Percentiles rank a stretch among this genome's conserved stretches.
phyloP scores from a whole-genome alignment of 768 basidiomycete species.

The Mycena sanguinolenta region DNA sequence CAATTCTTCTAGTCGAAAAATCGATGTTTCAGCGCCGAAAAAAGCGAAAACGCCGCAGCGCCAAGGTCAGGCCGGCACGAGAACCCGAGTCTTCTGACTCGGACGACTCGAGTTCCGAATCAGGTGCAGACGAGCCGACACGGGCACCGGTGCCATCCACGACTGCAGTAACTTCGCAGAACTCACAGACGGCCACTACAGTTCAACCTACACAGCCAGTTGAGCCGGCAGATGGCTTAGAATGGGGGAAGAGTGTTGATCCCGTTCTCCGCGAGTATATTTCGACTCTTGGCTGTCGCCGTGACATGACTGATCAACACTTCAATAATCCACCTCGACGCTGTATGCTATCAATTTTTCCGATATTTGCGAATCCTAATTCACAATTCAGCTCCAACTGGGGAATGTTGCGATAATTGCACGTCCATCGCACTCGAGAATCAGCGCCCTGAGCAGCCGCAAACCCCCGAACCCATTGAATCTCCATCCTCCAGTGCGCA shows the following conservation, averaged over 20 bases:
- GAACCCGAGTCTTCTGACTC: conserved; percentile 6
- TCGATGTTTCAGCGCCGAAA: conserved; percentile 45
- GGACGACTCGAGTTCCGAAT: conserved; percentile 7
- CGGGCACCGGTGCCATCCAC: too few species aligned
- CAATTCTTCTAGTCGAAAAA: conserved; percentile 45
- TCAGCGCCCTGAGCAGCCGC: too few species aligned
- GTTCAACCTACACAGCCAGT: neutral
- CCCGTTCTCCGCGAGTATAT: conserved; percentile 33
- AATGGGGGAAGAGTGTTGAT: conserved; percentile 50
- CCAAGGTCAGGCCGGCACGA: neutral
- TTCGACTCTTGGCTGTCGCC: conserved; percentile 41
- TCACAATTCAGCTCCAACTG: conserved; percentile 36
- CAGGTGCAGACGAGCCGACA: neutral
- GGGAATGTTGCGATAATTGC: conserved; percentile 39
- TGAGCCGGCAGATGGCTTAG: conserved; percentile 24
- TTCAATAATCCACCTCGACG: conserved; percentile 47
- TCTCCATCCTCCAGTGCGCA: too few species aligned
- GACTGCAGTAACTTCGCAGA: too few species aligned
- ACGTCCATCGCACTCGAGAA: too few species aligned
- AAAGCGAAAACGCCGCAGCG: too few species aligned
- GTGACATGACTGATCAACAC: conserved; percentile 45
- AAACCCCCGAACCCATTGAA: too few species aligned
- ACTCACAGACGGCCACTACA: too few species aligned
- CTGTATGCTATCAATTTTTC: conserved; percentile 35
- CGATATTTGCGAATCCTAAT: neutral